Evolutionary conservation across 768 basidiomycete genomes (phyloP), one percentile per base, ranked within the genome.

Genomic region (Exsudoporus frostii): DNA sequence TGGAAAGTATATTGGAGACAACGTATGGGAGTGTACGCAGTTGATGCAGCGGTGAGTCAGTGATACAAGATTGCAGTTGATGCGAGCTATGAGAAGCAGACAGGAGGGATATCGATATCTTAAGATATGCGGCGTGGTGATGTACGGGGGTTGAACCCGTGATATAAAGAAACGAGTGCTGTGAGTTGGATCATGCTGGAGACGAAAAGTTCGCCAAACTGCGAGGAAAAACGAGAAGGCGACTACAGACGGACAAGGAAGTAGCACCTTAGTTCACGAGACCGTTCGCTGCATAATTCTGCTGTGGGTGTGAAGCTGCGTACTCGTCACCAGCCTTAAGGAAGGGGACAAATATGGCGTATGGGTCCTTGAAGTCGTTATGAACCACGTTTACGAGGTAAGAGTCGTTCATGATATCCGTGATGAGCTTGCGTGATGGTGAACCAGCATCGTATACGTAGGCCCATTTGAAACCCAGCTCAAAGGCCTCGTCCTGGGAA

Each of bases 301-400:
- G 57, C 45, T 73, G 74, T 39, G 69, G 50, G 41, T 74, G 71
- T 27, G 69, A 61, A 30, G 76, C 71, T 14, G 73, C 68, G 54
- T 81, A 82, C 66, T 88, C 83, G 38, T 79, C 81, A 33, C 85
- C 88, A 13, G 86, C 86, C 68, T 85, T 83, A 71, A 82, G 76
- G 79, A 98, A 96, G 3, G 92, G 90, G 61, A 77, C 76, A 69
- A 95, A 98, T 71, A 98, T 95, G 20, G 86, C 86, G 44, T 88
- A 77, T 2, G 84, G 70, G 64, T 88, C 80, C 71, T 90, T 88
- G 83, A 92, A 98, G 69, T 96, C 88, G 73, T 97, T 97, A 71
- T 97, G 93, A 25, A 98, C 95, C 60, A 98, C 88, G 70, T 97
- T 97, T 60, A 97, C 92, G 58, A 98, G 85, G 74, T 83, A 85